Conservation (phyloP, 768 basidiomycete species). For the Dioszegia crocea region DNA sequence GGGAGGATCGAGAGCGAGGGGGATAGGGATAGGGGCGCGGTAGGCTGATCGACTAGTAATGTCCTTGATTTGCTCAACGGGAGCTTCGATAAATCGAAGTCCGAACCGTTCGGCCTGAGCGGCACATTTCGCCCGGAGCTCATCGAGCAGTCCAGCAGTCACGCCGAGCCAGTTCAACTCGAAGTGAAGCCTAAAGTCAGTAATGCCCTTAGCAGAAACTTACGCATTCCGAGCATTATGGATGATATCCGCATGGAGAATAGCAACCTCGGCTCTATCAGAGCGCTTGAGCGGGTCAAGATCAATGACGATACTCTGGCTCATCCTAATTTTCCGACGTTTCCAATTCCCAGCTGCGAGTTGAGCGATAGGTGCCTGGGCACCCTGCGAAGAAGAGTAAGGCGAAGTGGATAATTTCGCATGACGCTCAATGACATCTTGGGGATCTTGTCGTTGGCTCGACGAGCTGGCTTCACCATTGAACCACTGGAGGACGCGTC, state of each 20-base stretch:
- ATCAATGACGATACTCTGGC: slow-evolving; percentile 87
- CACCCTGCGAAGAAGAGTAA: slow-evolving; percentile 3
- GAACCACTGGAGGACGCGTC: slow-evolving; percentile 31
- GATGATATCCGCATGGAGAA: slow-evolving; percentile 88
- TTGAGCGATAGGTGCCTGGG: slow-evolving; percentile 1
- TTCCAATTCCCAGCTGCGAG: slow-evolving; percentile 15
- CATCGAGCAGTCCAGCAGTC: slow-evolving; percentile 85
- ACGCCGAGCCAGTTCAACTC: slow-evolving; percentile 97
- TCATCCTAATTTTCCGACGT: slow-evolving; percentile 54
- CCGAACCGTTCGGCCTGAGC: slow-evolving; percentile 82
- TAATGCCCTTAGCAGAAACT: slow-evolving; percentile 15
- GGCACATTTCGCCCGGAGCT: slow-evolving; percentile 74
- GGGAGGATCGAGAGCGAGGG: slow-evolving; percentile 72
- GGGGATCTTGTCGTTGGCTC: slow-evolving; percentile 11
- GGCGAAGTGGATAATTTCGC: slow-evolving; percentile 23
- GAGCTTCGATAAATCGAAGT: slow-evolving; percentile 85
- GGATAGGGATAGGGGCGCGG: slow-evolving; percentile 81
- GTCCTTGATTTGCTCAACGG: slow-evolving; percentile 85
- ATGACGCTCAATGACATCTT: slow-evolving; percentile 25
- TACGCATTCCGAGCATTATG: slow-evolving; percentile 84
- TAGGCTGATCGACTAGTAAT: slow-evolving; percentile 81
- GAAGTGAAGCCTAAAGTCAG: slow-evolving; percentile 66
- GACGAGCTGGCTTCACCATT: slow-evolving; percentile 3
- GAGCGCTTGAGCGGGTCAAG: slow-evolving; percentile 60
- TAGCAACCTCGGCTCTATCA: slow-evolving; percentile 79